phyloP scores from a whole-genome alignment of 83 land plant species.

The Diphasiastrum complanatum region DNA sequence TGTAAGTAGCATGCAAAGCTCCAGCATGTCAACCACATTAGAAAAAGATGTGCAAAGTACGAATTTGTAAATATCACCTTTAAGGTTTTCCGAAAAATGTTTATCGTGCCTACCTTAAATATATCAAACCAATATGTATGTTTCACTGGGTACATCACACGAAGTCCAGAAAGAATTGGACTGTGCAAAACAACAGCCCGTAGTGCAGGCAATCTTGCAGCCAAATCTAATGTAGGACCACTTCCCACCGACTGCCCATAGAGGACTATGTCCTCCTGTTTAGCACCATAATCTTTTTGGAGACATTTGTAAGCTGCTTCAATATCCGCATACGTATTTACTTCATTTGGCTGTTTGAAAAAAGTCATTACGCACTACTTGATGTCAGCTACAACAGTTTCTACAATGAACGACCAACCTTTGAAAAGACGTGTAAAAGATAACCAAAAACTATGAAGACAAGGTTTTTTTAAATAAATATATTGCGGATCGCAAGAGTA shows the following conservation, averaged over 20 bases:
- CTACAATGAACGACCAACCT: neutral
- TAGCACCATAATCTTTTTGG: slow-evolving; percentile 18
- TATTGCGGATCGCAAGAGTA: too few species aligned
- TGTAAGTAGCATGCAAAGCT: too few species aligned
- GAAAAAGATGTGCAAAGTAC: too few species aligned
- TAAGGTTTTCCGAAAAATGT: too few species aligned
- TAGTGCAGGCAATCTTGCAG: slow-evolving; percentile 18
- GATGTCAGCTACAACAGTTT: neutral
- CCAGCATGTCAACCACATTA: too few species aligned
- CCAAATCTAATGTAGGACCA: slow-evolving; percentile 28
- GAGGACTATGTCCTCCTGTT: slow-evolving; percentile 26
- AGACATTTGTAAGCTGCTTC: slow-evolving; percentile 29
- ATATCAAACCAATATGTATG: slow-evolving; percentile 25
- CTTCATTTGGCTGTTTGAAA: slow-evolving; percentile 32
- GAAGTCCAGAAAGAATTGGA: slow-evolving; percentile 30
- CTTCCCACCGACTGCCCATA: slow-evolving; percentile 35
- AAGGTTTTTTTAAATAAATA: too few species aligned
- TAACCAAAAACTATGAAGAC: neutral
- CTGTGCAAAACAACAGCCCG: slow-evolving; percentile 30
- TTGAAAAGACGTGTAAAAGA: neutral
- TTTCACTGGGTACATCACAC: slow-evolving; percentile 35
- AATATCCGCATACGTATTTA: slow-evolving; percentile 33
- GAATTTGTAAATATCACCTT: too few species aligned
- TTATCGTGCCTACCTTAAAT: too few species aligned
- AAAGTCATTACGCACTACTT: slow-evolving; percentile 8